Base-by-base conservation (phyloP, 345 rosid species). In the Salix caprea region DNA sequence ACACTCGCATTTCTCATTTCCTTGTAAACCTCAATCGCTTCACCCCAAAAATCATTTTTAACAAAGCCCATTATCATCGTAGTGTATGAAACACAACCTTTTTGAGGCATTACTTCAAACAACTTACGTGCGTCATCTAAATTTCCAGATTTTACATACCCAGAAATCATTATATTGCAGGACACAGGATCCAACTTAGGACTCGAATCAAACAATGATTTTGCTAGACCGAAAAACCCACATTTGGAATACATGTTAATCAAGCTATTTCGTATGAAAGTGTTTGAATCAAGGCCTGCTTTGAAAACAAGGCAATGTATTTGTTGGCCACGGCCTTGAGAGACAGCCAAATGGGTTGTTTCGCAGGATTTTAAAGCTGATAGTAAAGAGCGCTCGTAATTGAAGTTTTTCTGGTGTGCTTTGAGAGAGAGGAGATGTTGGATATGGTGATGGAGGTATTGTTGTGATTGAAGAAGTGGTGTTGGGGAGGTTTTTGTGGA, bases 161-260 rank as follows among this genome's bases (percentile, higher is more conserved):
- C 96, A 65, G 85, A 65, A 12, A 92, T 78, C 94, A 92, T 88
- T 46, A 94, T 89, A 77, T 92, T 92, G 36, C 78, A 91, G 73
- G 93, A 84, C 21, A 91, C 90, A 10, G 84, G 82, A 65, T 90
- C 92, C 80, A 80, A 64, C 46, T 60, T 74, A 18, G 78, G 26
- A 28, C 76, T 79, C 3, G 78, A 65, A 54, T 78, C 76, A 16
- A 90, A 94, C 34, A 92, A 71, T 19, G 74, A 80, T 78, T 79
- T 76, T 2, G 96, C 97, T 19, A 88, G 88, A 4, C n/a, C 71
- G 76, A 94, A 77, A 76, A 81, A 39, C 61, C 88, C 84, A 67
- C 93, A 90, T 83, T 87, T 94, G 1, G 90, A 84, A 75, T 94
- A 92, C 92, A 94, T 74, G 76, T 90, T 91, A 54, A 90, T 87